Evolutionary conservation across 208 protist genomes (phyloP), one percentile per base, ranked within the genome.

Genomic region (Leishmania tarentolae): DNA sequence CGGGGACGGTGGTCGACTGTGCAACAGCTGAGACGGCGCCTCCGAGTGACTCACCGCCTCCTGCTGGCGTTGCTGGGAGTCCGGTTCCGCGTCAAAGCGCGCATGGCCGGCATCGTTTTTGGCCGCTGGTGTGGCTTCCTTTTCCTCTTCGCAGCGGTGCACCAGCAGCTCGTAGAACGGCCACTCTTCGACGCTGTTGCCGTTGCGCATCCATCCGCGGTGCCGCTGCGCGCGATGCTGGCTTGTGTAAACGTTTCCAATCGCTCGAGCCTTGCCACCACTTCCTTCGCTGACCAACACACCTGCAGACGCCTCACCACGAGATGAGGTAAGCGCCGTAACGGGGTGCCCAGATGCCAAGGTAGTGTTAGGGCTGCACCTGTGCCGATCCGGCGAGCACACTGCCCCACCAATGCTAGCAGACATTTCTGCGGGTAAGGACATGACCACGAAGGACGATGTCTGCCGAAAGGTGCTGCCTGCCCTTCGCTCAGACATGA

Each of bases 81-180:
- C 56, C 28, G 50, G 50, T 13, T 72, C 46, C n/a, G 85, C 59
- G 80, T 86, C 84, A 37, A 88, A 88, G 46, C 81, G 59, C 9
- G 56, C 65, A 68, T 87, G 53, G 7, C 40, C 61, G 68, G 52
- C 68, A 79, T 37, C 69, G 24, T 59, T 46, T 68, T 19, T 24
- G 77, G 59, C 4, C 35, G 75, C 15, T 63, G 37, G 35, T 13
- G 75, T 47, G 7, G 57, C 59, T 47, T 72, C 75, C 8, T 74
- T 77, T 37, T 75, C 68, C 6, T 70, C 77, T 28, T 24, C 28
- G 80, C 83, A 88, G 59, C 56, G 76, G 86, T 93, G 90, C 79
- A 83, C 80, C 31, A 91, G 83, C 1, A 93, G 81, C 57, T 81
- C 76, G 84, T 83, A 93, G 69, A 93, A 93, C 31, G 89, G 85